Conservation (phyloP, 345 rosid genomes). For the Populus simonii region DNA sequence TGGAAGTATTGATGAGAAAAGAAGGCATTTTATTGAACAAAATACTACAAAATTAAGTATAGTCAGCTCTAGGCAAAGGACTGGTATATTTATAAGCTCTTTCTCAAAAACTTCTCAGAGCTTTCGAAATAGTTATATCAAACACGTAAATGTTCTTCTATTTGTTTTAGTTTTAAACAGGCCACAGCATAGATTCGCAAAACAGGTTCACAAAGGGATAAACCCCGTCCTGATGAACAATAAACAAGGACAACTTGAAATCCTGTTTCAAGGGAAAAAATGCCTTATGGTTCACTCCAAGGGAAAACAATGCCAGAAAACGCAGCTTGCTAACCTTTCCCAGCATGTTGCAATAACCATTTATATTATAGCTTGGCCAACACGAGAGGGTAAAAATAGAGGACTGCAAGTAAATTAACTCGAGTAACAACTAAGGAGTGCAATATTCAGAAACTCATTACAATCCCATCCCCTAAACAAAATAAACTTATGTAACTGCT, state of each 20-base stretch:
- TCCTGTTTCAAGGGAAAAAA: not conserved
- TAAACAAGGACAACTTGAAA: not conserved
- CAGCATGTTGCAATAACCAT: not conserved
- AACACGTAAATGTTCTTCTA: too few relatives aligned
- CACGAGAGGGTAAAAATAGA: not conserved
- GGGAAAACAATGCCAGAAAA: not conserved
- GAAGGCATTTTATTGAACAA: too few relatives aligned
- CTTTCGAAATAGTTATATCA: too few relatives aligned
- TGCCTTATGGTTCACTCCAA: not conserved
- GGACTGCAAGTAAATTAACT: not conserved
- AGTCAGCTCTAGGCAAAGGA: too few relatives aligned
- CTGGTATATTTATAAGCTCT: too few relatives aligned
- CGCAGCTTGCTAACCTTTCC: not conserved
- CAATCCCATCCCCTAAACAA: not conserved
- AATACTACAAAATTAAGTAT: too few relatives aligned
- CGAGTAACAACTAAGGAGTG: not conserved
- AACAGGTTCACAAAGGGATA: not conserved
- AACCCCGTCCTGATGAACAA: not conserved
- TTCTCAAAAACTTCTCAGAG: too few relatives aligned
- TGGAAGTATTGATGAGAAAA: too few relatives aligned
- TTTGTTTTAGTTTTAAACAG: too few relatives aligned
- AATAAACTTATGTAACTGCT: not conserved
- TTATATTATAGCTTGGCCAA: not conserved
- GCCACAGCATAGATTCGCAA: not conserved
- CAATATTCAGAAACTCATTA: not conserved